These are phyloP conservation scores for Ganoderma leucocontextum DNA, from an alignment of 1,284 basidiomycete species.

Conservation along the genomic window DNA sequence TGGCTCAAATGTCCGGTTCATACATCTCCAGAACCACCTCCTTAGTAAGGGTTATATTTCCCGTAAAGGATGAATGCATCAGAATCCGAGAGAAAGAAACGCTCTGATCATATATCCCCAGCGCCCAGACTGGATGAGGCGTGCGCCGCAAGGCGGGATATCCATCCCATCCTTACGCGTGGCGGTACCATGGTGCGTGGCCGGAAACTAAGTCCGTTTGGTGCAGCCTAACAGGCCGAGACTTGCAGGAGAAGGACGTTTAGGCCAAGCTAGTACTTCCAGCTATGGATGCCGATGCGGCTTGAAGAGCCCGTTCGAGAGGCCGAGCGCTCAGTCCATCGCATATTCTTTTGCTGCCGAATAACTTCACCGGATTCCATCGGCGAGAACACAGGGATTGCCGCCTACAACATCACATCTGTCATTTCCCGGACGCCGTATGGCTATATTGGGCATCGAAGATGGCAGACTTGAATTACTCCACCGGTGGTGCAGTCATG, in stretches of 20 bases:
- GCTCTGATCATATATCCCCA: background rate
- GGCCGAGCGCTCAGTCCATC: background rate
- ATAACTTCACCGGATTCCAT: background rate
- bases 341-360: background rate
- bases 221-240: background rate
- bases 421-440: background rate
- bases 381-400: background rate
- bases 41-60: background rate
- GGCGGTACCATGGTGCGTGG: background rate
- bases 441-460: background rate
- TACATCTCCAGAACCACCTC: background rate
- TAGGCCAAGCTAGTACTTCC: background rate
- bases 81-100: background rate
- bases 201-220: background rate
- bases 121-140: background rate
- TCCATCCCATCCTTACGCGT: background rate
- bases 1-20: background rate
- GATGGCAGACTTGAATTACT: background rate
- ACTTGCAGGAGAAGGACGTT: background rate
- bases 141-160: background rate
- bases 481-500: background rate
- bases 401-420: slow-evolving; percentile 1
- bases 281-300: background rate
- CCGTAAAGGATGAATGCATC: background rate
- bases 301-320: background rate